These are phyloP conservation scores for Delitschia confertaspora DNA, from an alignment of 495 filamentous ascomycete genomes.

Conservation along the genomic window DNA sequence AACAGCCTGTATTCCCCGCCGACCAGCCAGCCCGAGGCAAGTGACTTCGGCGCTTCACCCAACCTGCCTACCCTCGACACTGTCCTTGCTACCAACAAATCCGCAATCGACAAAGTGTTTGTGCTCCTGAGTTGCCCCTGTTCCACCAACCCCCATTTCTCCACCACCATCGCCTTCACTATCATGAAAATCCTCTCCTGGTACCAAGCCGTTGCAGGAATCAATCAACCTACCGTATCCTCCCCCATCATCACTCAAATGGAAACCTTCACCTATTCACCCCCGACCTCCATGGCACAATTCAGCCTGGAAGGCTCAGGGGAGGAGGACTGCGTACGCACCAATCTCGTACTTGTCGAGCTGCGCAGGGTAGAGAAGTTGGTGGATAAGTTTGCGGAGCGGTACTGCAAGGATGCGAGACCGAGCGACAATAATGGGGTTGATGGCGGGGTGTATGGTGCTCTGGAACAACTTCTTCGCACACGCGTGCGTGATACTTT, in stretches of 20 bases:
- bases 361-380: conserved; percentile 25
- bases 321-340: conserved; percentile 18
- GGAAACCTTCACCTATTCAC: conserved; percentile 18
- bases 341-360: conserved; percentile 20
- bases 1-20: conserved; percentile 23
- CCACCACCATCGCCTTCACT: conserved; percentile 25
- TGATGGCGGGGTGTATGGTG: conserved; percentile 18
- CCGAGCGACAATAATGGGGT: conserved; percentile 9
- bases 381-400: conserved; percentile 24
- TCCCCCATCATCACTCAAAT: conserved; percentile 8
- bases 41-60: conserved; percentile 16
- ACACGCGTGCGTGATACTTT: conserved; percentile 25
- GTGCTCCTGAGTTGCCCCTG: conserved; percentile 22
- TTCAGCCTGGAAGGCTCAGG: conserved; percentile 18
- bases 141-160: conserved; percentile 24
- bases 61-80: conserved; percentile 22
- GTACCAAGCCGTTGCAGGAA: conserved; percentile 22
- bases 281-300: conserved; percentile 11
- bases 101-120: conserved; percentile 23
- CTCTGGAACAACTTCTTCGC: conserved; percentile 20
- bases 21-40: conserved; percentile 15
- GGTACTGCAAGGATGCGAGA: conserved; percentile 19
- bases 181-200: conserved; percentile 25
- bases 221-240: conserved; percentile 4
- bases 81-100: conserved; percentile 25